A percentile compares a stretch with the other conserved stretches of the same genome.
These are phyloP conservation scores for Wallacemonas sp. DNA, from an alignment of 208 protist species.

Conservation along the genomic window DNA sequence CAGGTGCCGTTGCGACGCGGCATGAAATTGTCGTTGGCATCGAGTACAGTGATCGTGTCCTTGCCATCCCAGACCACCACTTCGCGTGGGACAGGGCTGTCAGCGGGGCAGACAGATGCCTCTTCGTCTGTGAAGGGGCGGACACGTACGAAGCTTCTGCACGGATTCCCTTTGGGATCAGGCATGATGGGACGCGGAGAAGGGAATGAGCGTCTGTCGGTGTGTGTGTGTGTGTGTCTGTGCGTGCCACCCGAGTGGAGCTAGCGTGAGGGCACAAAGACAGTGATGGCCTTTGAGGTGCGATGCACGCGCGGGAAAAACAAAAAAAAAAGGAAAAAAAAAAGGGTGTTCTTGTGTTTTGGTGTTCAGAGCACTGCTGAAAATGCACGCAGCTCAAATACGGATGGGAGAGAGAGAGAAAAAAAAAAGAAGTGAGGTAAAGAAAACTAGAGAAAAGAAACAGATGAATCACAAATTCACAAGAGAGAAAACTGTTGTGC, in stretches of 20 bases:
- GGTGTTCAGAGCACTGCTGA: too few species aligned
- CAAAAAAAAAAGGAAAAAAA: slow-evolving; percentile 6
- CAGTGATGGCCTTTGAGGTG: too few species aligned
- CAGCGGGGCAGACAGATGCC: slow-evolving; percentile 66
- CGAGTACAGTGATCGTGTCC: slow-evolving; percentile 57
- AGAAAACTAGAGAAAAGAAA: background rate
- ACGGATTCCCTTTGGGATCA: slow-evolving; percentile 25
- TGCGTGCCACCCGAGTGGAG: too few species aligned
- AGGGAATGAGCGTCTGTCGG: too few species aligned
- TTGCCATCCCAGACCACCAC: slow-evolving; percentile 60
- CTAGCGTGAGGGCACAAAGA: too few species aligned
- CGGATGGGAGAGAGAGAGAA: background rate
- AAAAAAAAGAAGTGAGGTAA: background rate
- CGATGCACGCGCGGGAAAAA: too few species aligned
- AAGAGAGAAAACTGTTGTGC: slow-evolving; percentile 10
- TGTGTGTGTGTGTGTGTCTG: too few species aligned
- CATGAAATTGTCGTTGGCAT: slow-evolving; percentile 64
- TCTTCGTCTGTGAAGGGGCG: slow-evolving; percentile 74
- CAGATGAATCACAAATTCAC: slow-evolving; percentile 9
- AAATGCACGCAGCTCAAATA: too few species aligned
- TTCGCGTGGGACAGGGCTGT: slow-evolving; percentile 65
- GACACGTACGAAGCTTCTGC: slow-evolving; percentile 69
- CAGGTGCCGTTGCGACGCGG: slow-evolving; percentile 70
- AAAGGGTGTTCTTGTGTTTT: background rate
- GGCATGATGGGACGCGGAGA: slow-evolving; percentile 14